Evolutionary conservation across 2,329 filamentous ascomycete genomes (phyloP), one percentile per base, ranked within the genome.

Genomic region (Clarireedia sp.): DNA sequence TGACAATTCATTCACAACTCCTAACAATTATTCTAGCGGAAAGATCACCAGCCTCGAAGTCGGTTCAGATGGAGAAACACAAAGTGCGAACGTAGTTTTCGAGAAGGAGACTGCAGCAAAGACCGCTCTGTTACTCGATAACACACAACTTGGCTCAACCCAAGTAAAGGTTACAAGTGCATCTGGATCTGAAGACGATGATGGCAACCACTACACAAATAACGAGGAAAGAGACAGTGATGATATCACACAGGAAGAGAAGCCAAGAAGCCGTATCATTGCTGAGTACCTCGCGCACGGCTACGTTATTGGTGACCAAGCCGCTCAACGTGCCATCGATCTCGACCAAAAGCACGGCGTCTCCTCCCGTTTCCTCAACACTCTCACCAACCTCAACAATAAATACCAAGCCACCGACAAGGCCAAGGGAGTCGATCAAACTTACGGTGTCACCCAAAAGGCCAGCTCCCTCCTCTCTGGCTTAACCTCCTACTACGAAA

Each of bases 231-330:
- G 76, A 58, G 78, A 82, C 69, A 74, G 74, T 51, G 78, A 90
- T 65, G 82, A 90, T 64, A 85, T 97, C 66, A 83, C 86, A 14
- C 94, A 99, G 70, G 94, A 99, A 74, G 90, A 97, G 78, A 99
- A 99, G 80, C 94, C 94, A 16, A 87, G 91, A 66, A 83, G 88
- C 41, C 89, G 94, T 66, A 96, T 99, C 71, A 73, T 96, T 50
- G 94, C 94, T 62, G 94, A 99, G 76, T 96, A 97, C 73, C 86
- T 99, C 36, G 91, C 94, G 10, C 90, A 96, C 67, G 94, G 94
- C 64, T 99, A 99, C 75, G 81, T 40, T 9, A 79, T 97, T 62
- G 68, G 81, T 29, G 82, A 85, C 56, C 77, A 72, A 26, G 88
- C 89, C 50, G 85, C 96, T 64, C 81, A 94, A 75, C 81, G 81